Evolutionary conservation across 164 flowering plant species (phyloP), one percentile per base, ranked within the genome.

Genomic region (Dillenia suffruticosa): DNA sequence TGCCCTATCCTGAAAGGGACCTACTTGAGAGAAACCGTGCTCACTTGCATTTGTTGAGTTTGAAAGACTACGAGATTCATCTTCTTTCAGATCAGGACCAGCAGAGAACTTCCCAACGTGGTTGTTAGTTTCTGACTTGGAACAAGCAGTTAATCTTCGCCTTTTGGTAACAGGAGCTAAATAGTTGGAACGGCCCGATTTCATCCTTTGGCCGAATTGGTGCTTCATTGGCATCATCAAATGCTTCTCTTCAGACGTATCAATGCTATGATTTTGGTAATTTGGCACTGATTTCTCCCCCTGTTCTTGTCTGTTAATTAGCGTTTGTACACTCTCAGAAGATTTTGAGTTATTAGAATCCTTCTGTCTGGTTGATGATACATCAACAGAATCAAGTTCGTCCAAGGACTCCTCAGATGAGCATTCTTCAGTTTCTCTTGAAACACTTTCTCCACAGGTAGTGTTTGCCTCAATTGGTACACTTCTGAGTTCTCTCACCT

Each of bases 401-500:
- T 44, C 51, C 26, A 26, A 5, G 5, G 72, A 61, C 45, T 63
- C 63, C 19, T 62, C 65, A 51, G 47, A 61, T 46, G 57, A 49
- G 32, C 54, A 56, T 11, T 57, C 65, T n/a, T 73, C 76, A 44
- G 66, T 66, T n/a, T 74, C 80, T 50, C 72, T 68, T 9, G 64
- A 51, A 56, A 40, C 15, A 47, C 74, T 57, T 9, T 56, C 40
- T 6, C 55, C 55, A 10, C 49, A 60, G 15, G 72, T 59, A 14
- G 43, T 49, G 47, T 32, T 54, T 40, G 58, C 45, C 49, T 80
- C 85, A 17, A 64, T 19, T 2, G 90, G 90, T 47, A 88, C 76
- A 57, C 56, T 73, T 72, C 82, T 78, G 61, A 86, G 56, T 62
- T 80, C 84, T 60, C 79, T 70, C 49, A 84, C 59, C 49, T 70